A percentile compares a stretch with the other conserved stretches of the same genome.
Evolutionary conservation across 768 basidiomycete species (phyloP).

Genomic region (Leccinellum luteum): DNA sequence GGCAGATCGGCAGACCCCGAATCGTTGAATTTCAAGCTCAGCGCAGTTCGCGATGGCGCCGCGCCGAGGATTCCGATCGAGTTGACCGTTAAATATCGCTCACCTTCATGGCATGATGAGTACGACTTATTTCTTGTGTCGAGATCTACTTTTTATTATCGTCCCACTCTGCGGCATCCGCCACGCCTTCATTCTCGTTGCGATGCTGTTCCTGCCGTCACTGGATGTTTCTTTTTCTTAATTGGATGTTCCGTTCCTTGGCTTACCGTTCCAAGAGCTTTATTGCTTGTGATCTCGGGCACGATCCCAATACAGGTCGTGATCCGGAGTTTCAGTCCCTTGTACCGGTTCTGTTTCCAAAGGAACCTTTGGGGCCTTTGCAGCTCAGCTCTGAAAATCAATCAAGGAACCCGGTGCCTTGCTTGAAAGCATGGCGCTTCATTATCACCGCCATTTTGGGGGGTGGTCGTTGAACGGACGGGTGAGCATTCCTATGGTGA

Average conservation of each 20-base stretch:
- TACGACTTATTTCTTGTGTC: neutral
- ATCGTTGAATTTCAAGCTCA: slow-evolving; percentile 20
- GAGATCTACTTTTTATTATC: slow-evolving; percentile 13
- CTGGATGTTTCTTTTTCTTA: slow-evolving; percentile 25
- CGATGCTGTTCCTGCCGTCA: slow-evolving; percentile 18
- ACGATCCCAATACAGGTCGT: slow-evolving; percentile 13
- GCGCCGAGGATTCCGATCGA: slow-evolving; percentile 18
- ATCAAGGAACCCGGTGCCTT: slow-evolving; percentile 30
- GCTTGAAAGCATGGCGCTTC: slow-evolving; percentile 14
- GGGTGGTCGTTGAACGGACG: neutral
- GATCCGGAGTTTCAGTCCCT: slow-evolving; percentile 24
- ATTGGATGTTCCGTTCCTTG: slow-evolving; percentile 14
- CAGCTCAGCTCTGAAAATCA: slow-evolving; percentile 22
- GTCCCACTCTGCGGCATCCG: slow-evolving; percentile 23
- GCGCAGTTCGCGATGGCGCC: slow-evolving; percentile 12
- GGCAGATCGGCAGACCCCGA: neutral
- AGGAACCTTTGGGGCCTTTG: slow-evolving; percentile 15
- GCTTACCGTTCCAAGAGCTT: slow-evolving; percentile 13
- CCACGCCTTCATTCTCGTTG: slow-evolving; percentile 24
- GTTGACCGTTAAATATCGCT: slow-evolving; percentile 6
- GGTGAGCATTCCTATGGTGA: slow-evolving; percentile 28
- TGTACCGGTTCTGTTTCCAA: slow-evolving; percentile 21
- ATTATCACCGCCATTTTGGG: slow-evolving; percentile 11
- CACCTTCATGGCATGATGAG: neutral
- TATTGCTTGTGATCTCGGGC: slow-evolving; percentile 19